Evolutionary conservation across 495 filamentous ascomycete genomes (phyloP).

Genomic region (Penicillium samsonianum): DNA sequence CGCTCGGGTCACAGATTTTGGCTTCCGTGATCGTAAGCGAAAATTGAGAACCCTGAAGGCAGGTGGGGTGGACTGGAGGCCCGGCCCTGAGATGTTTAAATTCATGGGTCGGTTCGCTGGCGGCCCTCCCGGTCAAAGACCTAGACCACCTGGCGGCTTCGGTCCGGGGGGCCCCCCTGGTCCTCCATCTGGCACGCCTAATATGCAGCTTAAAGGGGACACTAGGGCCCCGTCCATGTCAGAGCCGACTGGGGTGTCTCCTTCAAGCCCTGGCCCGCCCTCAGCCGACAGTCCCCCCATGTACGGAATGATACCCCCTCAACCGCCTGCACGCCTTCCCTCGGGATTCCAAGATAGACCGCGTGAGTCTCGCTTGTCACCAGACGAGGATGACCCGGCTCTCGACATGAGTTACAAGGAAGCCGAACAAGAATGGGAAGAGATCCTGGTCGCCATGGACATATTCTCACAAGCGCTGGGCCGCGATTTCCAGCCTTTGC

Average conservation of each 20-base stretch:
- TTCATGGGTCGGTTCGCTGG: constrained; percentile 46
- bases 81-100: constrained; percentile 50
- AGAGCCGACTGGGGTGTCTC: constrained; percentile 13
- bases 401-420: constrained; percentile 63
- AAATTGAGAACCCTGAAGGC: constrained; percentile 61
- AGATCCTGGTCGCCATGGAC: constrained; percentile 69
- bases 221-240: constrained; percentile 13
- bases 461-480: constrained; percentile 66
- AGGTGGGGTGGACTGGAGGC: constrained; percentile 59
- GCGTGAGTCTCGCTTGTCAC: constrained; percentile 18
- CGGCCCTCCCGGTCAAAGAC: constrained; percentile 18
- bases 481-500: constrained; percentile 74
- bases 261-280: constrained; percentile 9
- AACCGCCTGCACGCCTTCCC: constrained; percentile 42
- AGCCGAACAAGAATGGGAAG: constrained; percentile 78
- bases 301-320: constrained; percentile 56
- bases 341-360: constrained; percentile 38
- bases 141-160: constrained; percentile 5
- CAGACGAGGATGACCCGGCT: constrained; percentile 46
- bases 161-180: constrained; percentile 17
- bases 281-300: constrained; percentile 38
- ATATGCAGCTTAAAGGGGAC: constrained; percentile 8
- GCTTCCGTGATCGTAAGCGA: constrained; percentile 71
- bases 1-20: constrained; percentile 80
- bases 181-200: constrained; percentile 20